These are phyloP conservation scores for Colletotrichum falcatum DNA, from an alignment of 2,329 filamentous ascomycete genomes.

Conservation along the genomic window DNA sequence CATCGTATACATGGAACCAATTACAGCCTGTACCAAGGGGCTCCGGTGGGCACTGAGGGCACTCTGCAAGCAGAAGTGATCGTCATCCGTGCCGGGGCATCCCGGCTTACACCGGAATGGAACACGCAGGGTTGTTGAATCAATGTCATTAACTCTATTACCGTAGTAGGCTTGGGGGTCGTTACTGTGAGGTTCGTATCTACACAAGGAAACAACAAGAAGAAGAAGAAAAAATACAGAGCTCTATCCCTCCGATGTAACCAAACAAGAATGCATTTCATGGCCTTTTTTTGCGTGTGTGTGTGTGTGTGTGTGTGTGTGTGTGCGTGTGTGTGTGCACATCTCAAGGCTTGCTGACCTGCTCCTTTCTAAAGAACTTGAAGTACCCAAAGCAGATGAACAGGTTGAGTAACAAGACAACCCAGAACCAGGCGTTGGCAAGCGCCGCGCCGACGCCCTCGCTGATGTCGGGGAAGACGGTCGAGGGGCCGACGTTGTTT, in stretches of 20 bases:
- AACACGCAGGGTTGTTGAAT: neutral
- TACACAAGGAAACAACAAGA: too few relatives aligned
- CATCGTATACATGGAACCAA: neutral
- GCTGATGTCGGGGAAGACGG: constrained; percentile 72
- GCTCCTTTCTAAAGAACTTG: constrained; percentile 68
- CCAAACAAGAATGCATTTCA: constrained; percentile 15
- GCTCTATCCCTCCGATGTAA: constrained; percentile 9
- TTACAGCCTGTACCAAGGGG: neutral
- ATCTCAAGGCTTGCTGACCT: constrained; percentile 63
- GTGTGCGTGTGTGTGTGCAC: too few relatives aligned
- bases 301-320: too few relatives aligned
- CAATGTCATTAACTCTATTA: constrained; percentile 38
- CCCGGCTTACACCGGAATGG: neutral
- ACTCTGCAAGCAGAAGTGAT: neutral
- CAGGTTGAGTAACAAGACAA: constrained; percentile 68
- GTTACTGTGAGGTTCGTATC: constrained; percentile 37
- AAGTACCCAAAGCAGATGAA: constrained; percentile 69
- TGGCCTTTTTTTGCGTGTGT: constrained; percentile 2
- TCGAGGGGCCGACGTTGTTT: constrained; percentile 69
- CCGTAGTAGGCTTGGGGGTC: constrained; percentile 30
- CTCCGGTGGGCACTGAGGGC: neutral
- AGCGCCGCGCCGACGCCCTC: constrained; percentile 58
- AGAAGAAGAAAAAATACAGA: neutral
- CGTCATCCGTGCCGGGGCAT: neutral
- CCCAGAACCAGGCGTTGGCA: constrained; percentile 69